phyloP scores from a whole-genome alignment of 148 eudicot species.

The Fagopyrum homotropicum region DNA sequence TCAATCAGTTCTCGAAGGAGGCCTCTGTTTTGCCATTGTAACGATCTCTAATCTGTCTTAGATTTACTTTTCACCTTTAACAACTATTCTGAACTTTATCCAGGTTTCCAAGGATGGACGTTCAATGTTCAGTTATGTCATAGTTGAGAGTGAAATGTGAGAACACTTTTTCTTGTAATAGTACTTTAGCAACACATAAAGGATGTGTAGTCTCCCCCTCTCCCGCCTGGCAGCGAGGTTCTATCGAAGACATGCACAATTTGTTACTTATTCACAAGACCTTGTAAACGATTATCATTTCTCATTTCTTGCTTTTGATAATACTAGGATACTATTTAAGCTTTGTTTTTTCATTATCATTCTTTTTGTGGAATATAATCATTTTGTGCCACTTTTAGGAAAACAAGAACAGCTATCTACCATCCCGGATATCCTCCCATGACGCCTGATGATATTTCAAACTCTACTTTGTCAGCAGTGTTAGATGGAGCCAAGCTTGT shows the following conservation, averaged over 20 bases:
- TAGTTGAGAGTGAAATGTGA: slow-evolving; percentile 77
- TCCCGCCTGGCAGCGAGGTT: background rate
- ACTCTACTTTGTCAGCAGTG: slow-evolving; percentile 46
- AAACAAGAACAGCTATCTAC: slow-evolving; percentile 81
- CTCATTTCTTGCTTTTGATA: background rate
- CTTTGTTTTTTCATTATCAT: background rate
- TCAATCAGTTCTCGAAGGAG: background rate
- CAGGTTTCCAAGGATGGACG: slow-evolving; percentile 91
- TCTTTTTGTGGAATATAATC: slow-evolving; percentile 1
- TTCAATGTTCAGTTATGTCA: slow-evolving; percentile 72
- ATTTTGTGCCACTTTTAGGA: slow-evolving; percentile 38
- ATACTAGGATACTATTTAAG: background rate
- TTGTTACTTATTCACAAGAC: background rate
- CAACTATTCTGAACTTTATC: slow-evolving; percentile 16
- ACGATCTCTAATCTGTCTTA: slow-evolving; percentile 1
- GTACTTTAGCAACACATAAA: too few species aligned
- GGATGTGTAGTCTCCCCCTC: background rate
- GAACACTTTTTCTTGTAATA: slow-evolving; percentile 13
- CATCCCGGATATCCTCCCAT: slow-evolving; percentile 85
- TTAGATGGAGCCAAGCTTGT: slow-evolving; percentile 52
- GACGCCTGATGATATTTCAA: slow-evolving; percentile 60
- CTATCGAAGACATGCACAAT: background rate
- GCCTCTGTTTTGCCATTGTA: background rate
- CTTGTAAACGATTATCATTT: background rate
- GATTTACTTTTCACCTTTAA: slow-evolving; percentile 3